Evolutionary conservation across 768 basidiomycete genomes (phyloP).

Genomic region (Tricholoma bakamatsutake): DNA sequence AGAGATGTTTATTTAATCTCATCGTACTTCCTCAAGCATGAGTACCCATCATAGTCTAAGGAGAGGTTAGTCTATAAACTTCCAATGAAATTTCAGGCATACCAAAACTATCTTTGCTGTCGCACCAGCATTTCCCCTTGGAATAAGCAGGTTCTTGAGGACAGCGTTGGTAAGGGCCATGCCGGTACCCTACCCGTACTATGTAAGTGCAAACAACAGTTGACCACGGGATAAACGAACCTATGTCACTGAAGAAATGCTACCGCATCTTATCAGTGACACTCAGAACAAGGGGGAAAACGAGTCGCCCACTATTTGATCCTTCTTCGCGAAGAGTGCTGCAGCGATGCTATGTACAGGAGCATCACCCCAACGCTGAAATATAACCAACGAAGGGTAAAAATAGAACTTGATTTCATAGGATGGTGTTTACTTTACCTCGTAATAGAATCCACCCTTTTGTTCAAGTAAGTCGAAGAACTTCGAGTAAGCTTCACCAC

Average conservation of each 20-base stretch:
- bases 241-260: conserved; percentile 95
- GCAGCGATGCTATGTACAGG: conserved; percentile 87
- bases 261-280: conserved; percentile 13
- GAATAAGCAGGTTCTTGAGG: conserved; percentile 67
- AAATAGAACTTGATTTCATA: neutral
- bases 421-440: conserved; percentile 30
- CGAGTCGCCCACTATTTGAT: conserved; percentile 53
- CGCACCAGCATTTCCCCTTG: conserved; percentile 85
- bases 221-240: conserved; percentile 14
- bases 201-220: neutral
- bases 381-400: conserved; percentile 1
- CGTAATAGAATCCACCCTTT: conserved; percentile 86
- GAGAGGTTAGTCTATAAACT: neutral
- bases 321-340: conserved; percentile 81
- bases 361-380: conserved; percentile 89
- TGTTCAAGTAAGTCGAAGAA: conserved; percentile 81
- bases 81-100: conserved; percentile 15
- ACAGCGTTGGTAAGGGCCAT: conserved; percentile 94
- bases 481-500: conserved; percentile 71
- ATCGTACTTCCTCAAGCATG: conserved; percentile 80
- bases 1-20: conserved; percentile 24
- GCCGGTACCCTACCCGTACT: conserved; percentile 54
- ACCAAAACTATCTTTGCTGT: conserved; percentile 73
- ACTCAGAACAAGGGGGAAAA: neutral
- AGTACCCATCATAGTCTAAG: conserved; percentile 81